These are phyloP conservation scores for Exophiala aquamarina DNA, from an alignment of 2,329 filamentous ascomycete species.

Conservation along the genomic window DNA sequence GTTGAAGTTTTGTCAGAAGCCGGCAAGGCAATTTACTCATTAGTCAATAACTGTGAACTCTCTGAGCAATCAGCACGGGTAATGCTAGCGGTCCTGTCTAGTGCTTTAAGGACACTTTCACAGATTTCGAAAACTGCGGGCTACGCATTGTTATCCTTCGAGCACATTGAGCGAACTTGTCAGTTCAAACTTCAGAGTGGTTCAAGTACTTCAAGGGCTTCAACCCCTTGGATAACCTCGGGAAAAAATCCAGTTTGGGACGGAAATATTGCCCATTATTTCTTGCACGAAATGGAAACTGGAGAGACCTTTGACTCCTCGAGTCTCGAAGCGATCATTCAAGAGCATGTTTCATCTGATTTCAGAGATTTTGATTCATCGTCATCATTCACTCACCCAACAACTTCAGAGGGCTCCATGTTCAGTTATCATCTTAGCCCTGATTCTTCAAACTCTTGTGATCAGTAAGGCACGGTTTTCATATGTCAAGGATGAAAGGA, in stretches of 20 bases:
- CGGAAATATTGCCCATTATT: constrained; percentile 1
- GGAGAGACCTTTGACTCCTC: not conserved
- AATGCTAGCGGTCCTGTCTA: constrained; percentile 8
- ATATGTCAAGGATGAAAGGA: too few species aligned
- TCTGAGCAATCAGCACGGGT: not conserved
- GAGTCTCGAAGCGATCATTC: constrained; percentile 2
- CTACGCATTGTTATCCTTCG: constrained; percentile 2
- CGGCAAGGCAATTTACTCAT: constrained; percentile 1
- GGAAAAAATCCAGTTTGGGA: constrained; percentile 1
- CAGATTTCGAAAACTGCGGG: constrained; percentile 8
- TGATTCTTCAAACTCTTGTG: too few species aligned
- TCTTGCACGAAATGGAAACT: constrained; percentile 8
- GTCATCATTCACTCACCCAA: too few species aligned
- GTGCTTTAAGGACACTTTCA: constrained; percentile 1
- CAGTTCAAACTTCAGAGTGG: not conserved
- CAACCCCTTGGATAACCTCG: not conserved
- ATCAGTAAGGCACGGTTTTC: too few species aligned
- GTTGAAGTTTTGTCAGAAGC: constrained; percentile 4
- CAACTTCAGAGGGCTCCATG: too few species aligned
- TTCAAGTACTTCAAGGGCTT: not conserved
- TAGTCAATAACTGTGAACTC: constrained; percentile 1
- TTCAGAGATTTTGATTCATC: too few species aligned
- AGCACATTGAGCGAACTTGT: not conserved
- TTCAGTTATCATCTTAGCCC: too few species aligned
- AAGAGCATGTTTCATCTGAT: not conserved